Conservation (phyloP, 768 basidiomycete genomes). For the Leccinum uliginosum region DNA sequence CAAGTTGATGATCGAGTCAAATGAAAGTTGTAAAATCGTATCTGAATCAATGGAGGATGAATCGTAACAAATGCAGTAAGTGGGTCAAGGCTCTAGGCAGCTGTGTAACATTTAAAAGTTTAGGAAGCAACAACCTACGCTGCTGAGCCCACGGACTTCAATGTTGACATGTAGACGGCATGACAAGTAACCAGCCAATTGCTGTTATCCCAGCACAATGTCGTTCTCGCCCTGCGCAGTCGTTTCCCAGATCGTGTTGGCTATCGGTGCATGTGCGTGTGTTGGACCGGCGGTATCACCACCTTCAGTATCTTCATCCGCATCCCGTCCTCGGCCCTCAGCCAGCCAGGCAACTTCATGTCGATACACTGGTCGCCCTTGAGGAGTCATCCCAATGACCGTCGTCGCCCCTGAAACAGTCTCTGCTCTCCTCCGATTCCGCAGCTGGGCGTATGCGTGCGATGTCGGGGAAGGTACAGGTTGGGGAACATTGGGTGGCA, state of each 20-base stretch:
- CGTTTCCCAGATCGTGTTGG: constrained; percentile 28
- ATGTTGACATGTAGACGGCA: not conserved
- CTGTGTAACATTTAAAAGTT: not conserved
- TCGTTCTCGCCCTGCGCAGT: constrained; percentile 27
- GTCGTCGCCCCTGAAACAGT: constrained; percentile 31
- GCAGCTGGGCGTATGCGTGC: constrained; percentile 16
- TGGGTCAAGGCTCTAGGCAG: not conserved
- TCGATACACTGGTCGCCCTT: constrained; percentile 27
- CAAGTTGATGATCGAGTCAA: not conserved
- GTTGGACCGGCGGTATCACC: constrained; percentile 18
- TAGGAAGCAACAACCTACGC: not conserved
- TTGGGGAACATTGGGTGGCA: constrained; percentile 25
- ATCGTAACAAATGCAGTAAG: constrained; percentile 6
- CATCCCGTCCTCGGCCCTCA: constrained; percentile 17
- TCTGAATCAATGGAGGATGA: not conserved
- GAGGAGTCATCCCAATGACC: constrained; percentile 24
- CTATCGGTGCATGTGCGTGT: constrained; percentile 17
- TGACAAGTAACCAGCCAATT: not conserved
- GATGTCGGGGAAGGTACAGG: constrained; percentile 19
- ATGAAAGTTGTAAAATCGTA: not conserved
- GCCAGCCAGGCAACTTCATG: constrained; percentile 27
- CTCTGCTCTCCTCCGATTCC: constrained; percentile 31
- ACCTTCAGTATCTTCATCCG: constrained; percentile 14
- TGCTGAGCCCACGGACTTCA: constrained; percentile 1
- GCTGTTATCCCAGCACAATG: constrained; percentile 26